Base-by-base conservation (phyloP, 2,329 filamentous ascomycete species). In the Cercospora sp. region DNA sequence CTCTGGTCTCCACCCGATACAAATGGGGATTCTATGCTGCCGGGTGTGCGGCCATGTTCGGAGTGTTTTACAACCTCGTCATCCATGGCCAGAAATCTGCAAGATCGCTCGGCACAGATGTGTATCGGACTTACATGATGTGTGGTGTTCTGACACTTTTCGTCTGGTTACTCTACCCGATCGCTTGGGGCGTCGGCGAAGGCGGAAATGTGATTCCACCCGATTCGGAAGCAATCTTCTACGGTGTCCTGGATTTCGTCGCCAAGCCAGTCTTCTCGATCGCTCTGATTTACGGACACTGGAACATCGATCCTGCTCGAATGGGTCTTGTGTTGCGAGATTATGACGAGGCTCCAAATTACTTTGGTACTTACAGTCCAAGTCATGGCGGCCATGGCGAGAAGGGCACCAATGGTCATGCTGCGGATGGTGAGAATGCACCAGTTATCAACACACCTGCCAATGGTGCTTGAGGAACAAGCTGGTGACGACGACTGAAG, bases 211-310 rank as follows among this genome's bases (percentile, higher is more conserved):
- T 88, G 68, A 88, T 90, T 48, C 78, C 88, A 2, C 86, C 87
- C 0, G 88, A 90, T 74, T 86, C 86, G 0, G 88, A 90, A 72
- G 86, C 87, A 2, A 79, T 89, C 62, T 89, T 90, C 74, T 91
- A 90, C 71, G 87, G 88, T n/a, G 77, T 90, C 2, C 80, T 91
- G 0, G 88, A 90, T 66, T 78, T 90, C 6, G 64, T 89, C 1
- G 83, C 88, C 2, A 90, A 90, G 78, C 86, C 86, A 1, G 79
- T 85, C 7, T 90, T 90, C 71, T 85, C 85, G 1, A 79, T 81
- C 5, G 71, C 88, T 1, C 80, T 90, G 0, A 77, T 90, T 36
- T 85, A 80, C 77, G 86, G 86, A 0, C 87, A 89, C 73, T 81
- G 86, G 57, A 85, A 84, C 64, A 89, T 89, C 55, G 83, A 87